These are phyloP conservation scores for Meyerozyma sp. DNA, from an alignment of 1,139 yeast species.

Conservation along the genomic window DNA sequence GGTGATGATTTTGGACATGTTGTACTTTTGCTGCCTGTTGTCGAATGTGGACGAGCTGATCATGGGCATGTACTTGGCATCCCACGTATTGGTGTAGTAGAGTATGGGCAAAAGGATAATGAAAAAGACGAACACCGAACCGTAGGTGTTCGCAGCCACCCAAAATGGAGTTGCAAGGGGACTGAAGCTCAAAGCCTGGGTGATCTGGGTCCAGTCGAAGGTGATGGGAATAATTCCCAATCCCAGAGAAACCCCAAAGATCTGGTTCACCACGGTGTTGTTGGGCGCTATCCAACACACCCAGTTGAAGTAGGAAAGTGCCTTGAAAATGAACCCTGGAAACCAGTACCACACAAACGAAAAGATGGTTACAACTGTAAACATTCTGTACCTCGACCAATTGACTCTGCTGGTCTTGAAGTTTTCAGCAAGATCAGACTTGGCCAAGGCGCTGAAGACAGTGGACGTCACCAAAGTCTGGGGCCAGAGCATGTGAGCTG, in stretches of 20 bases:
- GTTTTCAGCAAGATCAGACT: slow-evolving; percentile 10
- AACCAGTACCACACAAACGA: slow-evolving; percentile 19
- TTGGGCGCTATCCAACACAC: slow-evolving; percentile 39
- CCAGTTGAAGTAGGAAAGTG: slow-evolving; percentile 32
- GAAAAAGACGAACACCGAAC: slow-evolving; percentile 32
- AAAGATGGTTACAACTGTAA: slow-evolving; percentile 10
- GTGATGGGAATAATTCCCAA: slow-evolving; percentile 21
- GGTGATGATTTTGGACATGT: slow-evolving; percentile 25
- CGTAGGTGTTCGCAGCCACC: slow-evolving; percentile 15
- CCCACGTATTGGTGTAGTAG: slow-evolving; percentile 48
- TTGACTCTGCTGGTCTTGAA: slow-evolving; percentile 10
- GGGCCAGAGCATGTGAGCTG: slow-evolving; percentile 22
- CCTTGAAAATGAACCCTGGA: slow-evolving; percentile 26
- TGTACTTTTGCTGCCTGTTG: slow-evolving; percentile 37
- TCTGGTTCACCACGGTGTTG: slow-evolving; percentile 22
- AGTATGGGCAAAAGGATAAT: slow-evolving; percentile 38
- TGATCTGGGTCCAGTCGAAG: slow-evolving; percentile 50
- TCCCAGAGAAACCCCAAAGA: slow-evolving; percentile 12
- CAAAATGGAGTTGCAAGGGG: slow-evolving; percentile 17
- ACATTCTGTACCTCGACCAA: slow-evolving; percentile 18
- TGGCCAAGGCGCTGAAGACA: slow-evolving; percentile 17
- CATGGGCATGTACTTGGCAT: slow-evolving; percentile 48
- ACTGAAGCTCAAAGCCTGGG: slow-evolving; percentile 13
- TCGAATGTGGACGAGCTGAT: slow-evolving; percentile 37
- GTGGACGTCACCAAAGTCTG: slow-evolving; percentile 18